Evolutionary conservation across 495 filamentous ascomycete genomes (phyloP).

Genomic region (Xylaria palmicola): DNA sequence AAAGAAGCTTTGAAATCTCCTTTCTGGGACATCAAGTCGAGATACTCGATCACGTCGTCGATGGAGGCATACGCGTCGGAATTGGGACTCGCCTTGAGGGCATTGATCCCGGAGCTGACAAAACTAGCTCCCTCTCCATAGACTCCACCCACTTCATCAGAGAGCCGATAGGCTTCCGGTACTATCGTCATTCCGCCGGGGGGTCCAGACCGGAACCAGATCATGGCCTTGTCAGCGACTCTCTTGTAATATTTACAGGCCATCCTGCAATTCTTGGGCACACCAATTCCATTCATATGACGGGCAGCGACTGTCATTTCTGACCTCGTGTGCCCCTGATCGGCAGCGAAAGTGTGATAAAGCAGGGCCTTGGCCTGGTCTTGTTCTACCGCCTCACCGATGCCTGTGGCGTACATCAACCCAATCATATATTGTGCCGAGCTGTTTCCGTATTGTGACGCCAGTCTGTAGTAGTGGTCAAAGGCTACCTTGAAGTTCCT

Average conservation of each 20-base stretch:
- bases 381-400: constrained; percentile 76
- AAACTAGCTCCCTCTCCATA: constrained; percentile 94
- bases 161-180: constrained; percentile 72
- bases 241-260: constrained; percentile 86
- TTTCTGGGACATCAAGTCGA: constrained; percentile 91
- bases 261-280: constrained; percentile 79
- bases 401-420: constrained; percentile 92
- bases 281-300: constrained; percentile 81
- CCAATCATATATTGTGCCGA: constrained; percentile 95
- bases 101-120: constrained; percentile 86
- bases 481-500: constrained; percentile 82
- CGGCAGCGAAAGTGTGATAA: constrained; percentile 92
- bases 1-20: constrained; percentile 91
- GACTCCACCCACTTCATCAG: constrained; percentile 87
- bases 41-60: constrained; percentile 91
- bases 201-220: constrained; percentile 80
- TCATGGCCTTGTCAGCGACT: constrained; percentile 91
- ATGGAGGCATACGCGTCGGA: constrained; percentile 77
- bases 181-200: constrained; percentile 82
- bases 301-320: constrained; percentile 94
- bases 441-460: constrained; percentile 75
- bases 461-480: constrained; percentile 74
- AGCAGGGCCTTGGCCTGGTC: constrained; percentile 91
- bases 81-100: constrained; percentile 64
- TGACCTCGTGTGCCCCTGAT: constrained; percentile 76